These are phyloP conservation scores for Erodium trifolium DNA, from an alignment of 441 rosid genomes.

Conservation along the genomic window DNA sequence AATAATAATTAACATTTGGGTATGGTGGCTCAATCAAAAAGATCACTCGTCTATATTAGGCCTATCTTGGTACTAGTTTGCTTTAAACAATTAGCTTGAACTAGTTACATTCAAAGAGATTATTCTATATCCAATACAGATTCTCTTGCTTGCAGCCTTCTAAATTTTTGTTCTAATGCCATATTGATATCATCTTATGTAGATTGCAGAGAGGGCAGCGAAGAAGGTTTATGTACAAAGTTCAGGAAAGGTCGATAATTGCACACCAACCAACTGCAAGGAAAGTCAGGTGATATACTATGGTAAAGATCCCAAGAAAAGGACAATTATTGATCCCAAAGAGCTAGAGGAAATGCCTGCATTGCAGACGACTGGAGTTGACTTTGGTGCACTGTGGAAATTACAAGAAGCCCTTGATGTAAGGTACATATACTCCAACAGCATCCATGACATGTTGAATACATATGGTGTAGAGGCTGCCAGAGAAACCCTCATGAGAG, in stretches of 20 bases:
- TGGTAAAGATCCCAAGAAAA: constrained; percentile 64
- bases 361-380: constrained; percentile 66
- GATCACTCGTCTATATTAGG: too few relatives aligned
- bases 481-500: constrained; percentile 76
- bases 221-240: constrained; percentile 84
- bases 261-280: constrained; percentile 37
- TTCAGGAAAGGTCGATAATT: constrained; percentile 65
- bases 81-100: too few relatives aligned
- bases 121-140: too few relatives aligned
- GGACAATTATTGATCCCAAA: constrained; percentile 42
- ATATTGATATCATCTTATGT: not conserved
- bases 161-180: not conserved
- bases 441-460: constrained; percentile 62
- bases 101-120: too few relatives aligned
- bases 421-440: constrained; percentile 72
- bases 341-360: constrained; percentile 59
- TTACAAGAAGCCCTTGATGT: constrained; percentile 66
- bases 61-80: too few relatives aligned
- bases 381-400: constrained; percentile 58
- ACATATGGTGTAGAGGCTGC: constrained; percentile 94
- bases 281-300: constrained; percentile 76
- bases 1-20: too few relatives aligned
- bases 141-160: too few relatives aligned
- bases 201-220: constrained; percentile 78
- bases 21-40: too few relatives aligned